Base-by-base conservation (phyloP, 129 eudicot genomes). In the Arctium lappa region DNA sequence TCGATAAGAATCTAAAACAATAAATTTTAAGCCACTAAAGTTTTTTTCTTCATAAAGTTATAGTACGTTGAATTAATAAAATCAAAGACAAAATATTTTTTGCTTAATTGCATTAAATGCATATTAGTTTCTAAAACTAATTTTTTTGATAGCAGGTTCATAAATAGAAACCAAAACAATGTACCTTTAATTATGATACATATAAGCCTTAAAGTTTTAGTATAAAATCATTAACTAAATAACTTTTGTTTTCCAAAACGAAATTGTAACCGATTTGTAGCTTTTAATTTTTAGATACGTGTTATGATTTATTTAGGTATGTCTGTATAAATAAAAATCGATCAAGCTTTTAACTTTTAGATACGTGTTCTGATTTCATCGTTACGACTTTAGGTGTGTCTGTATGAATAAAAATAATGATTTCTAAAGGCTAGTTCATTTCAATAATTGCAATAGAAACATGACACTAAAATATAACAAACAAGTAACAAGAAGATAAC, bases 401-500 rank as follows among this genome's bases (percentile, higher is more conserved):
- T 56, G 2, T 16, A 16, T 15, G 27, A 15, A 73, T 16, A 38
- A 30, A 69, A 63, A 62, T 32, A 72, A 16, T 71, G 66, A 37
- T 70, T 50, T 37, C 37, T 79, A 38, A 72, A 53, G 36, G 50
- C 75, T 84, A 73, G 22, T 73, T 84, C 65, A 84, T 84, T 84
- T 83, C 65, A 42, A n/a, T 33, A 4, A 72, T 84, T 36, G 10
- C 29, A 63, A 63, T 33, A 73, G 75, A 79, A 84, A 83, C 71
- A n/a, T 63, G 33, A 84, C 77, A 75, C 12, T 63, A 66, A 62
- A 79, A 46, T 16, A 8, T 31, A 16, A 79, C 60, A 79, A 79
- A 79, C 80, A 84, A 10, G 44, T 78, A 68, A 84, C 71, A 84
- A 22, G 36, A 79, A 53, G 39, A 72, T 10, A 73, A 36, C 37